Percentiles rank a stretch among this genome's conserved stretches.
Evolutionary conservation across 805 yeast species (phyloP).

Genomic region (Tetrapisispora arboricola): DNA sequence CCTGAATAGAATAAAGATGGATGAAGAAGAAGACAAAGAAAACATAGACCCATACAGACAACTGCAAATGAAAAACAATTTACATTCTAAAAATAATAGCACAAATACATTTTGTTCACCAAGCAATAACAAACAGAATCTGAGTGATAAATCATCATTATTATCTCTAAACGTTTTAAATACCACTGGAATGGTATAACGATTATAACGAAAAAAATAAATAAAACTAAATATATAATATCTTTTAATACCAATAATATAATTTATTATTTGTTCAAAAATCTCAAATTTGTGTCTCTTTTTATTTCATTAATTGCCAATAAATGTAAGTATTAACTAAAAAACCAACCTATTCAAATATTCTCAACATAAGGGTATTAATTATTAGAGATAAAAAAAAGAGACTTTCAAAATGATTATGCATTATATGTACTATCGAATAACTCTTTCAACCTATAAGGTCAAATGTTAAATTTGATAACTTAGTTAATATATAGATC

Average conservation of each 20-base stretch:
- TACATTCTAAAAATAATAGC: not conserved
- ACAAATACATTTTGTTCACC: conserved; percentile 3
- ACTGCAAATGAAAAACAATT: not conserved
- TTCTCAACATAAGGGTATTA: too few relatives aligned
- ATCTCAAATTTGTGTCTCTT: too few relatives aligned
- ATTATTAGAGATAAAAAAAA: too few relatives aligned
- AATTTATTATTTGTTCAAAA: too few relatives aligned
- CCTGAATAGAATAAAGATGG: not conserved
- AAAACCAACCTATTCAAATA: too few relatives aligned
- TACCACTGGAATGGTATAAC: conserved; percentile 5
- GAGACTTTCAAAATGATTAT: too few relatives aligned
- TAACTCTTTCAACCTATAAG: too few relatives aligned
- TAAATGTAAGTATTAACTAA: too few relatives aligned
- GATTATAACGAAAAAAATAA: not conserved
- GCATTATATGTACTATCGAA: too few relatives aligned
- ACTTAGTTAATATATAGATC: too few relatives aligned
- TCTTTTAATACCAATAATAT: not conserved
- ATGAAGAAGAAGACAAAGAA: conserved; percentile 4
- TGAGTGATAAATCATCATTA: conserved; percentile 15
- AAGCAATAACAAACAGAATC: not conserved
- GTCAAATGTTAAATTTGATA: too few relatives aligned
- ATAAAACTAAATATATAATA: not conserved
- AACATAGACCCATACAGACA: conserved; percentile 1
- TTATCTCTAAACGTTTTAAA: conserved; percentile 11
- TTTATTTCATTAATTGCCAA: too few relatives aligned